These are phyloP conservation scores for Dendryphion nanum DNA, from an alignment of 2,329 filamentous ascomycete species.

Conservation along the genomic window DNA sequence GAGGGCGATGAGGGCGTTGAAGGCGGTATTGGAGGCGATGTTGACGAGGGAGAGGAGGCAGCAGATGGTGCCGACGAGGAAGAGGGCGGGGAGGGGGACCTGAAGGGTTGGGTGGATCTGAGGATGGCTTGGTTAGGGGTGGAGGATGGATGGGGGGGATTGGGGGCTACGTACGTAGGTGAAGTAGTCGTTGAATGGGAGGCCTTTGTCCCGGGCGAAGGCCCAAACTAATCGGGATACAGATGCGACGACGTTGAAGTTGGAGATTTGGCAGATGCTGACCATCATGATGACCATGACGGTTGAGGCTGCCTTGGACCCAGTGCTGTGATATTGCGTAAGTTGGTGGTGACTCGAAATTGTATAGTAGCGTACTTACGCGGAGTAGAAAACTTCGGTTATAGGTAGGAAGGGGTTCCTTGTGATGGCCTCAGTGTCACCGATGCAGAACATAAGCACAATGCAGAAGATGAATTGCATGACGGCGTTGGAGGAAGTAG, in stretches of 20 bases:
- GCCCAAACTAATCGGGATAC: slow-evolving; percentile 38
- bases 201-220: slow-evolving; percentile 35
- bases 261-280: slow-evolving; percentile 27
- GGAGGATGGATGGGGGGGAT: not conserved
- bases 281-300: slow-evolving; percentile 30
- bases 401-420: not conserved
- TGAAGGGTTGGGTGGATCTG: not conserved
- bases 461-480: slow-evolving; percentile 37
- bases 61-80: not conserved
- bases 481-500: slow-evolving; percentile 39
- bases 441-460: slow-evolving; percentile 33
- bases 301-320: slow-evolving; percentile 21
- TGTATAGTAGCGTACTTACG: not conserved
- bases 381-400: not conserved
- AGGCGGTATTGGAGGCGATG: slow-evolving; percentile 34
- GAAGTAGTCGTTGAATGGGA: slow-evolving; percentile 30
- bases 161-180: not conserved
- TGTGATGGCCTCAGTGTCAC: slow-evolving; percentile 26
- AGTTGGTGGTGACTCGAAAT: slow-evolving; percentile 9
- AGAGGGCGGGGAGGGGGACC: not conserved
- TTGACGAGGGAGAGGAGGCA: slow-evolving; percentile 31
- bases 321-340: slow-evolving; percentile 34
- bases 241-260: slow-evolving; percentile 31
- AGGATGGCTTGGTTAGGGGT: not conserved
- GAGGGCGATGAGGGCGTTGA: slow-evolving; percentile 20